These are phyloP conservation scores for Litchi chinensis DNA, from an alignment of 345 rosid genomes.

Conservation along the genomic window DNA sequence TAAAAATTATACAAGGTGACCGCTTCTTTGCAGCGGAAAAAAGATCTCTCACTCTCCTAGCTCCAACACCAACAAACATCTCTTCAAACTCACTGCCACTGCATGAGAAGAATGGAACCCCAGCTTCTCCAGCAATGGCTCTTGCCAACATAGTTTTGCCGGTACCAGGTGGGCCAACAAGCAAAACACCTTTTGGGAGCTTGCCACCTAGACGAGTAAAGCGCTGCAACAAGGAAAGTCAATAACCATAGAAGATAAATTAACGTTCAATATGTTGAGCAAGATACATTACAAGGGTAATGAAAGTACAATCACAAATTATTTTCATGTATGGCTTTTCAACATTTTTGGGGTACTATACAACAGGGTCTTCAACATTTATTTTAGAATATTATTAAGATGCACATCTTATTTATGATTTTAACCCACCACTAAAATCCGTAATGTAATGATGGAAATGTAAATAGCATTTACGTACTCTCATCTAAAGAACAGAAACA, in stretches of 20 bases:
- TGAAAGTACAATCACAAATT: not conserved
- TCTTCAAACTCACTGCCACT: conserved; percentile 99
- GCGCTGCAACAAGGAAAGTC: conserved; percentile 54
- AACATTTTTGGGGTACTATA: not conserved
- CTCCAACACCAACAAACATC: conserved; percentile 99
- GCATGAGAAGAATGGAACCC: conserved; percentile 98
- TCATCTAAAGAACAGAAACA: not conserved
- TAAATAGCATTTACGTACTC: not conserved
- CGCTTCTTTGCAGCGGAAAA: conserved; percentile 99
- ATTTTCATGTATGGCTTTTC: not conserved
- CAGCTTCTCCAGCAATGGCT: conserved; percentile 98
- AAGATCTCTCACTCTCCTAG: conserved; percentile 95
- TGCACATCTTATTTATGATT: not conserved
- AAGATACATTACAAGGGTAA: not conserved
- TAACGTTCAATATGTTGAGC: conserved; percentile 1
- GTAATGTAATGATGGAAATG: not conserved
- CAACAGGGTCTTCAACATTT: not conserved
- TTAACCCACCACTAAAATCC: conserved; percentile 4
- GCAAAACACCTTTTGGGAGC: conserved; percentile 97
- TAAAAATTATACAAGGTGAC: conserved; percentile 92
- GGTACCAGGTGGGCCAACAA: conserved; percentile 97
- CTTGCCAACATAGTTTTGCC: conserved; percentile 99
- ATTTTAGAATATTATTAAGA: not conserved
- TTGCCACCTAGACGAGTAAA: conserved; percentile 98
- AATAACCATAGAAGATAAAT: conserved; percentile 14